phyloP scores from a whole-genome alignment of 2,329 filamentous ascomycete genomes.

The Calonectria pteridis region DNA sequence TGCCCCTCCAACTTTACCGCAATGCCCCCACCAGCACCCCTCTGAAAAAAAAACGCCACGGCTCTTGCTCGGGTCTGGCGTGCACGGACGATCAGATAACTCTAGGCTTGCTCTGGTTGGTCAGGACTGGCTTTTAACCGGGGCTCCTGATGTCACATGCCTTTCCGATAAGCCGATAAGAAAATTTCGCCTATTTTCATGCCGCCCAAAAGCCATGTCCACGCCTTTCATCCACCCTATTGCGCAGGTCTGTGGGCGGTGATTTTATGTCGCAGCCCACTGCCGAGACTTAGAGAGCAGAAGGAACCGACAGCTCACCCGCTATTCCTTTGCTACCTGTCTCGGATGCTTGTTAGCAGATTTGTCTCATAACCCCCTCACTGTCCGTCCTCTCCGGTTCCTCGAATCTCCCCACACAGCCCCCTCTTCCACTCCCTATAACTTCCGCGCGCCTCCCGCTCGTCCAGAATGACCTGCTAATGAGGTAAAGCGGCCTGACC shows the following conservation, averaged over 20 bases:
- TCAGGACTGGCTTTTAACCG: background rate
- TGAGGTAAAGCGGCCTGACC: constrained; percentile 8
- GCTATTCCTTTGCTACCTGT: constrained; percentile 10
- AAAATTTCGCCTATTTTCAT: constrained; percentile 39
- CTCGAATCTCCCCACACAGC: constrained; percentile 4
- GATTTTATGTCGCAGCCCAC: constrained; percentile 32
- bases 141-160: constrained; percentile 44
- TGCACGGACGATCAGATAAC: constrained; percentile 46
- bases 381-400: constrained; percentile 15
- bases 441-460: constrained; percentile 6
- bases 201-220: constrained; percentile 22
- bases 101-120: constrained; percentile 24
- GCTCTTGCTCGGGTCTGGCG: constrained; percentile 15
- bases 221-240: constrained; percentile 23
- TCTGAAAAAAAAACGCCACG: constrained; percentile 16
- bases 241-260: constrained; percentile 22
- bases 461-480: constrained; percentile 22
- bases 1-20: constrained; percentile 21
- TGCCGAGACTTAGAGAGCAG: constrained; percentile 15
- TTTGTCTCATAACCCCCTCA: constrained; percentile 21
- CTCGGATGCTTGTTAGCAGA: background rate
- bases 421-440: background rate
- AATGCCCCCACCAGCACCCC: constrained; percentile 21
- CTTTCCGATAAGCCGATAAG: constrained; percentile 34
- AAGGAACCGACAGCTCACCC: constrained; percentile 11